Evolutionary conservation across 352 stramenopile species (phyloP).

Genomic region (Phytophthora niederhauseri): DNA sequence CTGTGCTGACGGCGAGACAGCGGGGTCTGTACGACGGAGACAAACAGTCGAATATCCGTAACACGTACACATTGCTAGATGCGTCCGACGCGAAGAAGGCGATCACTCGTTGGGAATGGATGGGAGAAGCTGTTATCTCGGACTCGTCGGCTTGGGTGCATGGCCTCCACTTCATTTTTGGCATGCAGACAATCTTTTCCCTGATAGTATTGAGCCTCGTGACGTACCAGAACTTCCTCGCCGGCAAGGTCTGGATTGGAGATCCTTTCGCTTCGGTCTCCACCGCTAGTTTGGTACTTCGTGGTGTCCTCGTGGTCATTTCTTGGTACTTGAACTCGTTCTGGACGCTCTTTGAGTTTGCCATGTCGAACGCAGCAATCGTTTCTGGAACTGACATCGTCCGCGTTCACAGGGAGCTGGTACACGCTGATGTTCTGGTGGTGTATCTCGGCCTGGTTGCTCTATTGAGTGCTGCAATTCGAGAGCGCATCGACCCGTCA

Average conservation of each 20-base stretch:
- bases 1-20: slow-evolving; percentile 20
- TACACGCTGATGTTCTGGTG: slow-evolving; percentile 31
- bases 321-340: slow-evolving; percentile 35
- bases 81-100: neutral
- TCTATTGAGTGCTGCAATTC: slow-evolving; percentile 13
- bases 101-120: slow-evolving; percentile 11
- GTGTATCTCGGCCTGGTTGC: slow-evolving; percentile 19
- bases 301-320: slow-evolving; percentile 21
- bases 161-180: neutral
- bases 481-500: slow-evolving; percentile 24
- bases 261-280: slow-evolving; percentile 40
- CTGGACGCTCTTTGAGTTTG: slow-evolving; percentile 37
- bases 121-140: neutral
- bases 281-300: slow-evolving; percentile 18
- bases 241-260: neutral
- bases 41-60: slow-evolving; percentile 27
- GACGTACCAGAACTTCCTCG: neutral
- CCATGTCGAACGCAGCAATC: slow-evolving; percentile 12
- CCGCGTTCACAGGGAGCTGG: slow-evolving; percentile 23
- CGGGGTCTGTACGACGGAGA: slow-evolving; percentile 34
- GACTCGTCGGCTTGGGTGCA: neutral
- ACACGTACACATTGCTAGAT: slow-evolving; percentile 17
- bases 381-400: slow-evolving; percentile 8
- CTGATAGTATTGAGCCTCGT: neutral
- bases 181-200: neutral